Percentiles rank a stretch among this genome's conserved stretches.
These are phyloP conservation scores for Helicocarpus griseus DNA, from an alignment of 2,329 filamentous ascomycete genomes.

Conservation along the genomic window DNA sequence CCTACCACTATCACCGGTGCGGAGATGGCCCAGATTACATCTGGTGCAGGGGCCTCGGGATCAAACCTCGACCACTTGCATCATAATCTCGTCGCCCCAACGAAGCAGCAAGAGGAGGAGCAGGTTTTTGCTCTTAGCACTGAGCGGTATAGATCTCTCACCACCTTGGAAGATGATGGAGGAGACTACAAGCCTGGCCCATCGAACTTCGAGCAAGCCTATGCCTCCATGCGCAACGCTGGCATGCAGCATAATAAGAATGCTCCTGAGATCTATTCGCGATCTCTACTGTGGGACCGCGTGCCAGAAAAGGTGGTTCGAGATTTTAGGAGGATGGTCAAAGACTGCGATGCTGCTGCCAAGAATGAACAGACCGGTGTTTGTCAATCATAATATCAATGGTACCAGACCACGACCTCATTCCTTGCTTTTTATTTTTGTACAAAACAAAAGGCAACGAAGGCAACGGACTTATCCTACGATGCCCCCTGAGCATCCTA, in stretches of 20 bases:
- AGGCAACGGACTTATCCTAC: neutral
- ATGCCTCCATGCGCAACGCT: constrained; percentile 65
- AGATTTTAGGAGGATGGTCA: constrained; percentile 85
- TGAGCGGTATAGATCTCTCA: constrained; percentile 80
- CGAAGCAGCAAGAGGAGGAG: constrained; percentile 76
- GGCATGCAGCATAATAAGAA: constrained; percentile 53
- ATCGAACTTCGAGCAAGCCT: constrained; percentile 48
- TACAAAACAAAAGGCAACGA: neutral
- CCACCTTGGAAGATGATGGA: constrained; percentile 50
- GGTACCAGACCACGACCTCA: neutral
- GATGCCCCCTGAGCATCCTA: constrained; percentile 8
- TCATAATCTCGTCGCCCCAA: constrained; percentile 61
- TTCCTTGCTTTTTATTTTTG: neutral
- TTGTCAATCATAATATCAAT: constrained; percentile 6
- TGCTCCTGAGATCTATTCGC: constrained; percentile 81
- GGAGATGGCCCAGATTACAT: constrained; percentile 31
- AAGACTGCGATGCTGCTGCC: constrained; percentile 49
- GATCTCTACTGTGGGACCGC: constrained; percentile 87
- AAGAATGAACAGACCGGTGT: constrained; percentile 22
- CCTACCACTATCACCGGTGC: constrained; percentile 28
- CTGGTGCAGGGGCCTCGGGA: constrained; percentile 16
- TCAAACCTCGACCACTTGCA: constrained; percentile 54
- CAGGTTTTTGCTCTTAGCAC: constrained; percentile 79
- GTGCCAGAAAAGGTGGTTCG: constrained; percentile 85
- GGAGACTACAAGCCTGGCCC: constrained; percentile 29